A percentile compares a stretch with the other conserved stretches of the same genome.
Evolutionary conservation across 2,329 filamentous ascomycete species (phyloP).

Genomic region (Beauveria sp.): DNA sequence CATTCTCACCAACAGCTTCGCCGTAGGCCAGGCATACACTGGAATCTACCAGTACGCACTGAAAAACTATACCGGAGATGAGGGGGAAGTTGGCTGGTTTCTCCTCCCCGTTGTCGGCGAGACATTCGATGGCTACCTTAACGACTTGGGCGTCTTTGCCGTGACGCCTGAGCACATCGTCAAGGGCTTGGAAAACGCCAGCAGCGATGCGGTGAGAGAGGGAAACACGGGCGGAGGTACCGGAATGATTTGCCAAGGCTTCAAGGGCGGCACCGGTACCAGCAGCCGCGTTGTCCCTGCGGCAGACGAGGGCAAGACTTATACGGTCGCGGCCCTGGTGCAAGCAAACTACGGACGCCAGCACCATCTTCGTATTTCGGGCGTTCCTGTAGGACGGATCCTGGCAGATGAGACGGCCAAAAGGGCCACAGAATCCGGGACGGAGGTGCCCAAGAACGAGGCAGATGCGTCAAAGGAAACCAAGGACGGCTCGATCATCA

Average conservation of each 20-base stretch:
- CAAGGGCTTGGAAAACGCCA: slow-evolving; percentile 41
- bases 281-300: slow-evolving; percentile 38
- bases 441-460: slow-evolving; percentile 7
- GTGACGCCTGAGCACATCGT: slow-evolving; percentile 46
- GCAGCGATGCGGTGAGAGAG: slow-evolving; percentile 43
- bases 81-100: slow-evolving; percentile 40
- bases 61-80: slow-evolving; percentile 32
- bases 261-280: slow-evolving; percentile 57
- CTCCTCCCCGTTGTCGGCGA: slow-evolving; percentile 48
- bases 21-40: slow-evolving; percentile 46
- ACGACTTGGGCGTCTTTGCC: slow-evolving; percentile 46
- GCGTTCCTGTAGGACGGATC: slow-evolving; percentile 51
- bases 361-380: slow-evolving; percentile 46
- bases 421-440: neutral
- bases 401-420: slow-evolving; percentile 34
- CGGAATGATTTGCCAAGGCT: slow-evolving; percentile 56
- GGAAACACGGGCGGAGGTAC: slow-evolving; percentile 54
- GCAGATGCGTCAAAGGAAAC: slow-evolving; percentile 33
- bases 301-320: slow-evolving; percentile 23
- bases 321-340: slow-evolving; percentile 51
- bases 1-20: slow-evolving; percentile 47
- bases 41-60: slow-evolving; percentile 50
- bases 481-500: slow-evolving; percentile 55
- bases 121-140: slow-evolving; percentile 53
- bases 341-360: slow-evolving; percentile 56